Percentiles rank a stretch among this genome's conserved stretches.
Evolutionary conservation across 305 asterid species (phyloP).

Genomic region (Plantago rigida): DNA sequence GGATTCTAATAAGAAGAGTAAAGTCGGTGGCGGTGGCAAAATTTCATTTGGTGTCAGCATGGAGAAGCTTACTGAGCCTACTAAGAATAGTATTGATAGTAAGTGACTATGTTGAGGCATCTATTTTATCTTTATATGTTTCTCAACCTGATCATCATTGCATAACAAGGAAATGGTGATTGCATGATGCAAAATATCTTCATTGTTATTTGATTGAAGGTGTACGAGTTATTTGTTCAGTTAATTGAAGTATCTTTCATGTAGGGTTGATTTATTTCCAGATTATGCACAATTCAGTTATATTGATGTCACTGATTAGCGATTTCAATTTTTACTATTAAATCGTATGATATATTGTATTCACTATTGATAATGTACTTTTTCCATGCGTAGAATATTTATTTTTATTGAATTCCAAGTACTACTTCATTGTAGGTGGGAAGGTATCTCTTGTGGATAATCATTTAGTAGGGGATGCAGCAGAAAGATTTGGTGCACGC

Average conservation of each 20-base stretch:
- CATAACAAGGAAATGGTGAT: background rate
- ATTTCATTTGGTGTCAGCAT: constrained; percentile 25
- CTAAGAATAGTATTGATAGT: constrained; percentile 36
- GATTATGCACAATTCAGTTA: background rate
- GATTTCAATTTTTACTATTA: background rate
- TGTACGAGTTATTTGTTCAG: background rate
- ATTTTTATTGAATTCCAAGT: constrained; percentile 1
- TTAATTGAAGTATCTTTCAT: too few relatives aligned
- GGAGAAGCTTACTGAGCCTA: constrained; percentile 29
- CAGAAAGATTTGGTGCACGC: constrained; percentile 63
- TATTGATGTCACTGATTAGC: background rate
- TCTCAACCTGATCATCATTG: background rate
- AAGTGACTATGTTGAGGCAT: constrained; percentile 28
- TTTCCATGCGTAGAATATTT: constrained; percentile 10
- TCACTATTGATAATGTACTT: background rate
- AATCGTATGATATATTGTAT: constrained; percentile 1
- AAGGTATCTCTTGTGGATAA: constrained; percentile 37
- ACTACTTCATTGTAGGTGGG: constrained; percentile 37
- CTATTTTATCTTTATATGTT: background rate
- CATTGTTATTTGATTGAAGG: background rate
- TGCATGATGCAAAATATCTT: background rate
- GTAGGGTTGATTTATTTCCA: background rate
- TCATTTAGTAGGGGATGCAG: constrained; percentile 37
- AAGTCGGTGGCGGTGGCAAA: constrained; percentile 33
- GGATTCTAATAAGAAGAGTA: constrained; percentile 43